phyloP scores from a whole-genome alignment of 306 rosid genomes.

The Senna tora region DNA sequence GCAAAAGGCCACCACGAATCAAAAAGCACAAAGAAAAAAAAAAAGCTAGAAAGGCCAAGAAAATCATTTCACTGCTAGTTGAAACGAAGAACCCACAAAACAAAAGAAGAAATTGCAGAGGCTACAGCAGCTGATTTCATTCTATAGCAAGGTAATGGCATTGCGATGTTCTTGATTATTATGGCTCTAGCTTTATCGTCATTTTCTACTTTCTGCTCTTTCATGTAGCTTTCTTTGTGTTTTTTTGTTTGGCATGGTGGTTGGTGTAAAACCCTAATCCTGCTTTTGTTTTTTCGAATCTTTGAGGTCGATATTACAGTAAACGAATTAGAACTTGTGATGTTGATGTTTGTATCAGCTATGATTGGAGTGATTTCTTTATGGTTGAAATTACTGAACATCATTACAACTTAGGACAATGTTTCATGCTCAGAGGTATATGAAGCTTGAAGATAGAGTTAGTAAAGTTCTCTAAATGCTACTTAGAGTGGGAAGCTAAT shows the following conservation, averaged over 20 bases:
- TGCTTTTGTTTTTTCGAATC: neutral
- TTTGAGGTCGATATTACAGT: neutral
- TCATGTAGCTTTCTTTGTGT: neutral
- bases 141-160: slow-evolving; percentile 18
- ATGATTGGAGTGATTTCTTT: neutral
- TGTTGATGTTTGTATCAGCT: neutral
- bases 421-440: neutral
- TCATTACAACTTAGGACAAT: too few species aligned
- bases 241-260: neutral
- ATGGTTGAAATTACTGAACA: neutral
- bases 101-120: neutral
- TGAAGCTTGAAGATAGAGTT: neutral
- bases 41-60: neutral
- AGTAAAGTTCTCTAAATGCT: neutral
- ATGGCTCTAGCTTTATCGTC: neutral
- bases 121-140: neutral
- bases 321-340: neutral
- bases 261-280: neutral
- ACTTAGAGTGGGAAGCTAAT: slow-evolving; percentile 11
- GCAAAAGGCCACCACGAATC: neutral
- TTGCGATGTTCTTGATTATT: neutral
- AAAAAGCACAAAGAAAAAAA: too few species aligned
- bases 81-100: neutral
- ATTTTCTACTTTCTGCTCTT: neutral
- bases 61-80: neutral